Evolutionary conservation across 306 rosid species (phyloP).

Genomic region (Nissolia schottii): DNA sequence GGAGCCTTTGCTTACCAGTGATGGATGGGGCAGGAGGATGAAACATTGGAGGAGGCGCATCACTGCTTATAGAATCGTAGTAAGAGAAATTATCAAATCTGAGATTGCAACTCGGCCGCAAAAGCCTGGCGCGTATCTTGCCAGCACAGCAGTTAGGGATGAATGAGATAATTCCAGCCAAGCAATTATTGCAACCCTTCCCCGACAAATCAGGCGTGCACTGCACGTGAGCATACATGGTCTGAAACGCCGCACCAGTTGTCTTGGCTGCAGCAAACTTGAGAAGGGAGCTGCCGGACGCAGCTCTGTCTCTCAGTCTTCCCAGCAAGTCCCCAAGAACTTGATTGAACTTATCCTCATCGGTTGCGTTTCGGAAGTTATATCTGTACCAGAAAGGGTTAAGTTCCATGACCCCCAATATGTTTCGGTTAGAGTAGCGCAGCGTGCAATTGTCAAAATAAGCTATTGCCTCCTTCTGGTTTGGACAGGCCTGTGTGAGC

Average conservation of each 20-base stretch:
- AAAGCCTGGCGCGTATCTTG: neutral
- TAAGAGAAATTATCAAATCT: too few species aligned
- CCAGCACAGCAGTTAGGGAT: neutral
- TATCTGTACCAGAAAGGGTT: too few species aligned
- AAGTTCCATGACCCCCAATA: neutral
- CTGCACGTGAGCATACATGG: slow-evolving; percentile 17
- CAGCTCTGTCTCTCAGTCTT: neutral
- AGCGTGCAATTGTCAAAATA: slow-evolving; percentile 17
- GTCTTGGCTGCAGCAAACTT: neutral
- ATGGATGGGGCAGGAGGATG: too few species aligned
- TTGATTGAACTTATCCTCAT: neutral
- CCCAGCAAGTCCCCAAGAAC: neutral
- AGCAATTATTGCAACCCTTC: slow-evolving; percentile 13
- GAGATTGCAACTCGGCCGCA: neutral
- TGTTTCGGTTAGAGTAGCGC: slow-evolving; percentile 13
- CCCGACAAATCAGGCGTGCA: slow-evolving; percentile 36
- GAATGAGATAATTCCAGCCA: neutral
- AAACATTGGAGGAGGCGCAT: too few species aligned
- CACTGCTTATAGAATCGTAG: too few species aligned
- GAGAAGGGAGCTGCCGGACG: neutral
- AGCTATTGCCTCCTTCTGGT: slow-evolving; percentile 41
- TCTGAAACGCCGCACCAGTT: neutral
- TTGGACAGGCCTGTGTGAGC: slow-evolving; percentile 22
- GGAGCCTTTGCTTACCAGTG: too few species aligned
- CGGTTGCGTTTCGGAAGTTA: too few species aligned